Conservation (phyloP, 2,329 filamentous ascomycete genomes). For the Knoxdaviesia proteae region DNA sequence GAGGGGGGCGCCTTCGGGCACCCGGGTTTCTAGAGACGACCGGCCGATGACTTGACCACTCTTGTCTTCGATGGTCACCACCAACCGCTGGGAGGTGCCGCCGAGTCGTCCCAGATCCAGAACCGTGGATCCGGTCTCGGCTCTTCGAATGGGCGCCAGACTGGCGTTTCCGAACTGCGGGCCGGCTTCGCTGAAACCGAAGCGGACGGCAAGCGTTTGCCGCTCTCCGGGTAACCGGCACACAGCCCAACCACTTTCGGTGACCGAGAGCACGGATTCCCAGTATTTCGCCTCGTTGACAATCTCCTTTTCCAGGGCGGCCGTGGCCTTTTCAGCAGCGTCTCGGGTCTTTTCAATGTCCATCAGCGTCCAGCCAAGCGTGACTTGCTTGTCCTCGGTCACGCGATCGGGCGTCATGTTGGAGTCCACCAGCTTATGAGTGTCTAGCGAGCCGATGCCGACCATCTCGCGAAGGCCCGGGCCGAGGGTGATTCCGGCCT, state of each 20-base stretch:
- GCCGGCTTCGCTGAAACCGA: conserved; percentile 63
- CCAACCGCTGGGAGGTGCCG: conserved; percentile 35
- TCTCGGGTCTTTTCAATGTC: conserved; percentile 56
- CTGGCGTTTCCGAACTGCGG: conserved; percentile 45
- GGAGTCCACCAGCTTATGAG: conserved; percentile 41
- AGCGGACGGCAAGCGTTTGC: conserved; percentile 64
- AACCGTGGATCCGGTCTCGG: conserved; percentile 51
- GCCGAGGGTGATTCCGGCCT: conserved; percentile 50
- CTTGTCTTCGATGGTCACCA: conserved; percentile 39
- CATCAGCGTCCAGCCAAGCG: conserved; percentile 57
- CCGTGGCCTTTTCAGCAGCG: conserved; percentile 50
- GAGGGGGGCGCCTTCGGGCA: conserved; percentile 32
- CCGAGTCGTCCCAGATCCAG: conserved; percentile 43
- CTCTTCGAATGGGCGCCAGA: conserved; percentile 59
- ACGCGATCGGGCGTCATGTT: conserved; percentile 32
- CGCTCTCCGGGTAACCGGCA: conserved; percentile 54
- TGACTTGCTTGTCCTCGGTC: conserved; percentile 34
- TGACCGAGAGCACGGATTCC: conserved; percentile 65
- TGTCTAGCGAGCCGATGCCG: conserved; percentile 54
- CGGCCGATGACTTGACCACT: conserved; percentile 37
- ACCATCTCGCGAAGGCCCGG: conserved; percentile 47
- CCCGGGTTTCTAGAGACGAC: conserved; percentile 21
- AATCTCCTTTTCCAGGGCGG: conserved; percentile 56
- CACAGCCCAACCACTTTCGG: conserved; percentile 69
- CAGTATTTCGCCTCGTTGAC: conserved; percentile 70